Evolutionary conservation across 106 monocot species (phyloP).

Genomic region (Dioscorea alata): DNA sequence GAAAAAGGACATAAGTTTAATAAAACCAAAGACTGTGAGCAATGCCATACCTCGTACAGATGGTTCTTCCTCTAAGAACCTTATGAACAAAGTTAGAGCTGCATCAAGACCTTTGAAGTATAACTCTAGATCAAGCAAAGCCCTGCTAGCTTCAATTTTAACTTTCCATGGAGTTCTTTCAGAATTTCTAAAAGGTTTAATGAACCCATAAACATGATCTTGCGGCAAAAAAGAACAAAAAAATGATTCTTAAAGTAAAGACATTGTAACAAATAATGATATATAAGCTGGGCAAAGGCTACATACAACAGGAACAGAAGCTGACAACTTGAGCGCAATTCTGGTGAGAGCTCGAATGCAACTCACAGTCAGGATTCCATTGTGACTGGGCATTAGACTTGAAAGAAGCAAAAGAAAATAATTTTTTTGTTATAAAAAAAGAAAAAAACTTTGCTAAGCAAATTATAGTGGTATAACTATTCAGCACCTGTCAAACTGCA

Average conservation of each 20-base stretch:
- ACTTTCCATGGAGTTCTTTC: slow-evolving; percentile 59
- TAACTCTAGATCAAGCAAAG: slow-evolving; percentile 74
- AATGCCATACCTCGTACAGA: slow-evolving; percentile 64
- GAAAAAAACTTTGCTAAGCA: neutral
- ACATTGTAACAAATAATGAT: neutral
- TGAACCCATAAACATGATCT: slow-evolving; percentile 54
- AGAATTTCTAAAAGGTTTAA: slow-evolving; percentile 56
- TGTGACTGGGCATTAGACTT: slow-evolving; percentile 87
- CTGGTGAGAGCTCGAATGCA: slow-evolving; percentile 82
- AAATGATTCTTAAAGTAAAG: neutral
- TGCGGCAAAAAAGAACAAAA: slow-evolving; percentile 16
- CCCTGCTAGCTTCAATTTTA: slow-evolving; percentile 75
- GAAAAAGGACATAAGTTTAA: neutral
- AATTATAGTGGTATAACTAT: too few relatives aligned
- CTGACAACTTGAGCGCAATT: slow-evolving; percentile 63
- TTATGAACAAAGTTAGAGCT: slow-evolving; percentile 54
- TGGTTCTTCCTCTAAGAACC: slow-evolving; percentile 60
- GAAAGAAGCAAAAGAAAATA: slow-evolving; percentile 1
- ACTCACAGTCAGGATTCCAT: slow-evolving; percentile 78
- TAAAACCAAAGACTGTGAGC: neutral
- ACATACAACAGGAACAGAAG: slow-evolving; percentile 53
- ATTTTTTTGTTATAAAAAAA: neutral
- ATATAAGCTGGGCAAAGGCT: neutral
- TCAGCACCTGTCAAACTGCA: slow-evolving; percentile 87
- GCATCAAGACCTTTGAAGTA: slow-evolving; percentile 72